Evolutionary conservation across 345 rosid genomes (phyloP), one percentile per base, ranked within the genome.

Genomic region (Litchi chinensis): DNA sequence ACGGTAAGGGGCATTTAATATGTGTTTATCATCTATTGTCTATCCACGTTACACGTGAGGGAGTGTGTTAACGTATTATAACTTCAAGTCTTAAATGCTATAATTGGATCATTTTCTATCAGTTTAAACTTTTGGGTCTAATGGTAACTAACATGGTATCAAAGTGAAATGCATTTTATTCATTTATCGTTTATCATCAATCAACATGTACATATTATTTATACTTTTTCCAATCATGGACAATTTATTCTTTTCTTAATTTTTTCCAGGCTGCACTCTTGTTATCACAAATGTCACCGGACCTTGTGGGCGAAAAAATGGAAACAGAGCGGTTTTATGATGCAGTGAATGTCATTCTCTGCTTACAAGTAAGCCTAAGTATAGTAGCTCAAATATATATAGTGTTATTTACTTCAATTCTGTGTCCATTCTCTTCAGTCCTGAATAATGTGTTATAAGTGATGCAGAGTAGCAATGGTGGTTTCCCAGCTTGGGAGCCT

Each of bases 401-500:
- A 32, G 37, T 32, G 59, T 52, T 52, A 6, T 52, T 16, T 52
- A 52, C 59, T 52, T 52, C 59, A 52, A 52, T 15, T 52, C 59
- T 16, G n/a, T 3, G 1, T 18, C n/a, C 28, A 44, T 75, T 22
- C 10, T 57, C 64, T 24, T 19, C 12, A 26, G 10, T 62, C 39
- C 48, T 80, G 6, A 46, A 40, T 16, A 59, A 68, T 24, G 6
- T 2, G 28, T 56, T 65, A 1, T 21, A 9, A 15, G 37, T 10
- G 54, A 41, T 74, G 39, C 82, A 88, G 89, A 85, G 91, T 62
- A 75, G 62, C 19, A 86, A 88, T 80, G 89, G 91, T 4, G 89
- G 91, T 15, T 88, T 86, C 67, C 80, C 88, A 1, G 88, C 87
- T 37, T 88, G 89, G 89, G 91, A 88, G 80, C 87, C 88, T 59